These are phyloP conservation scores for Monosporascus ibericus DNA, from an alignment of 2,329 filamentous ascomycete genomes.

Conservation along the genomic window DNA sequence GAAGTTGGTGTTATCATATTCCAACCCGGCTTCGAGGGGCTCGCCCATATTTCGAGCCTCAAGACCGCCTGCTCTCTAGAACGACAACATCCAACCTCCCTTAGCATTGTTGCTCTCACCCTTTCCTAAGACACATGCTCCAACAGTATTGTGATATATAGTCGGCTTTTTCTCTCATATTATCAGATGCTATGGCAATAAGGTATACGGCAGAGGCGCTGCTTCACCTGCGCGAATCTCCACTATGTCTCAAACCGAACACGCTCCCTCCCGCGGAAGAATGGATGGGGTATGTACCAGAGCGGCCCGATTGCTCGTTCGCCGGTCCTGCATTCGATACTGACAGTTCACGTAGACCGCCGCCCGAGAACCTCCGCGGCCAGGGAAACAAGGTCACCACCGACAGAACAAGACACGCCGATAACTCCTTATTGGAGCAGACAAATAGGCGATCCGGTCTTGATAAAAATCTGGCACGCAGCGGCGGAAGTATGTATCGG, in stretches of 20 bases:
- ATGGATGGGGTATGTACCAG: slow-evolving; percentile 80
- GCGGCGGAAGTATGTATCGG: slow-evolving; percentile 46
- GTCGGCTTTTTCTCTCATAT: neutral
- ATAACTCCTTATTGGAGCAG: slow-evolving; percentile 40
- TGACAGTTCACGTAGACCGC: slow-evolving; percentile 29
- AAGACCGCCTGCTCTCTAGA: neutral
- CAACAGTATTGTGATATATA: neutral
- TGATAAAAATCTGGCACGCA: slow-evolving; percentile 51
- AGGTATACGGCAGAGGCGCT: slow-evolving; percentile 75
- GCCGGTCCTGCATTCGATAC: slow-evolving; percentile 2
- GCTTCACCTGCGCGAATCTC: slow-evolving; percentile 70
- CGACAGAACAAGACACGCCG: slow-evolving; percentile 39
- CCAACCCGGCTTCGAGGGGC: neutral
- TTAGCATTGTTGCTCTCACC: neutral
- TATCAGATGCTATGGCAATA: slow-evolving; percentile 40
- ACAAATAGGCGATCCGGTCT: slow-evolving; percentile 44
- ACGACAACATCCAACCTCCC: neutral
- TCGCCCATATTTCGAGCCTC: neutral
- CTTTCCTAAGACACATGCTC: neutral
- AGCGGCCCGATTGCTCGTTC: neutral
- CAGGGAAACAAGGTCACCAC: slow-evolving; percentile 32
- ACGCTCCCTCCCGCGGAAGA: slow-evolving; percentile 78
- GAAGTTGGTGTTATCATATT: neutral
- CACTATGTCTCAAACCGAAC: slow-evolving; percentile 74
- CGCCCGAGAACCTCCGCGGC: slow-evolving; percentile 39